Base-by-base conservation (phyloP, 305 asterid species). In the Andrographis paniculata region DNA sequence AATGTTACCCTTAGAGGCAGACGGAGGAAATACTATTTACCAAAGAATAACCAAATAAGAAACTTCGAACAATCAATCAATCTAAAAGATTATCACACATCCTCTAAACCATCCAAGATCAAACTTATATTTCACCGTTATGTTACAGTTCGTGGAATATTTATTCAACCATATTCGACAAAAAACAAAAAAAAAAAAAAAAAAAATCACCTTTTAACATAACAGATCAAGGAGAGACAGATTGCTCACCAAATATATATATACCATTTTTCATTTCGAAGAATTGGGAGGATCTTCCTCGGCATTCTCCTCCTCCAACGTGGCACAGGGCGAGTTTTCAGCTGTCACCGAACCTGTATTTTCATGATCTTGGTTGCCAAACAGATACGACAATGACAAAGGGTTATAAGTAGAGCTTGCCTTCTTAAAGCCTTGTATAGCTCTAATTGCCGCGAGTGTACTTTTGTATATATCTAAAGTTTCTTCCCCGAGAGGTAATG, bases 341-440 rank as follows among this genome's bases (percentile, higher is more conserved):
- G 69, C 75, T 2, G 96, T 87, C 31, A 91, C 72, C 31, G 78
- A 81, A 16, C 99, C 95, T 5, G 75, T 68, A 45, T 63, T 58
- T 11, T 71, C 84, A 27, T 23, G 62, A 54, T 75, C 95, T 56
- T 75, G 84, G 65, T 63, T 70, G 17, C 81, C 94, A 24, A 78
- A 78, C 17, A 87, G 48, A 47, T 77, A 74, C 0, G 99, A 84
- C 57, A 78, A 55, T 17, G 99, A 83, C 55, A 87, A 33, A 7
- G 95, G 99, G 68, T 87, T 87, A 63, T 70, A 70, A 1, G 96
- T 86, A 20, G 96, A 87, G 76, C 96, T 87, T 41, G 80, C 94
- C 75, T 64, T 91, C 60, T 78, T 83, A 28, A 87, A 69, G 33
- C 87, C 82, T 53, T 87, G 84, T 61, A 87, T 77, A 13, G 96